Conservation (phyloP, 257 asterid species). For the Nicotiana tomentosiformis region DNA sequence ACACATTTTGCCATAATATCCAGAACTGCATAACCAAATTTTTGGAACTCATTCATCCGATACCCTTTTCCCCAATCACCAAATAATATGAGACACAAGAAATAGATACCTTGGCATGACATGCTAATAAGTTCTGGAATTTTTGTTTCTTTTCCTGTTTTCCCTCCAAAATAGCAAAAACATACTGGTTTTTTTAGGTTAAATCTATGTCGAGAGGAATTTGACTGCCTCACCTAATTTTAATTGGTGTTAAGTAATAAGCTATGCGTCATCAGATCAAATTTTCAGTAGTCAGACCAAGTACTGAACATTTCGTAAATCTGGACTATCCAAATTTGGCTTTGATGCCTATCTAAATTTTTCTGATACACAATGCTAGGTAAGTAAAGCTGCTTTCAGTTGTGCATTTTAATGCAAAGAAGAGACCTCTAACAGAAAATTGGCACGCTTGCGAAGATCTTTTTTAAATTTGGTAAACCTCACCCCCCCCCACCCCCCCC, state of each 20-base stretch:
- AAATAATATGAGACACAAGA: too few relatives aligned
- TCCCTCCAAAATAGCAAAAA: not conserved
- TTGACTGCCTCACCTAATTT: not conserved
- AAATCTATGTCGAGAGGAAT: not conserved
- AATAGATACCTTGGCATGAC: too few relatives aligned
- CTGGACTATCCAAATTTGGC: not conserved
- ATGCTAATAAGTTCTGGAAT: too few relatives aligned
- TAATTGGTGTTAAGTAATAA: not conserved
- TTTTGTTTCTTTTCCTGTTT: too few relatives aligned
- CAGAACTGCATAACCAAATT: too few relatives aligned
- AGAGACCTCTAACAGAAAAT: not conserved
- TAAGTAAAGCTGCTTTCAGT: not conserved
- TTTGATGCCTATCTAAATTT: not conserved
- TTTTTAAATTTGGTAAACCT: not conserved
- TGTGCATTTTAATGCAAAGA: not conserved
- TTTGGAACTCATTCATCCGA: too few relatives aligned
- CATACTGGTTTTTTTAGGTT: not conserved
- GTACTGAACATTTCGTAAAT: not conserved
- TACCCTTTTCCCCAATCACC: too few relatives aligned
- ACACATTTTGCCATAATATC: too few relatives aligned
- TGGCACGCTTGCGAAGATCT: not conserved
- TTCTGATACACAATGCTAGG: not conserved
- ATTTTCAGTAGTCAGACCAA: not conserved
- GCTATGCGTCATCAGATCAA: not conserved
- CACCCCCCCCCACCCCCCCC: not conserved